Conservation (phyloP, 495 filamentous ascomycete genomes). For the Amorphotheca resinae region DNA sequence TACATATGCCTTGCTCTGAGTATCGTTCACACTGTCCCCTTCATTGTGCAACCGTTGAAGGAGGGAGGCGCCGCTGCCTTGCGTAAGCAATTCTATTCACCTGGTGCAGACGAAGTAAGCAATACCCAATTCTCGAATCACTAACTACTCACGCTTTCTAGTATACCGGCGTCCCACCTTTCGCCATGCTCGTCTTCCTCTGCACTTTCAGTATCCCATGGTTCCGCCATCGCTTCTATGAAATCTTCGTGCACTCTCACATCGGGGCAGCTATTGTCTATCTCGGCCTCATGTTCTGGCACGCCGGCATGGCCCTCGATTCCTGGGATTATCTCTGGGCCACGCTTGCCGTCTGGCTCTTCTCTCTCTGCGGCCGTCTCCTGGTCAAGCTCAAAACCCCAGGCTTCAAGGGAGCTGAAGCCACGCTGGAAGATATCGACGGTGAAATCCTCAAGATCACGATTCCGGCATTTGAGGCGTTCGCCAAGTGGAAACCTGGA, state of each 20-base stretch:
- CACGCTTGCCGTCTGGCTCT: slow-evolving; percentile 53
- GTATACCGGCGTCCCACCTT: slow-evolving; percentile 25
- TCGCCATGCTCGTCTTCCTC: slow-evolving; percentile 25
- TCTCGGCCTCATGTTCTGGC: slow-evolving; percentile 66
- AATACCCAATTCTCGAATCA: neutral
- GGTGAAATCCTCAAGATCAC: neutral
- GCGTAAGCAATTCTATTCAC: slow-evolving; percentile 21
- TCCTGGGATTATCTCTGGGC: slow-evolving; percentile 71
- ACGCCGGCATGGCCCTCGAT: slow-evolving; percentile 57
- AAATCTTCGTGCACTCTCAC: slow-evolving; percentile 57
- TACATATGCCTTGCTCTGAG: slow-evolving; percentile 39
- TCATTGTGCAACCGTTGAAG: slow-evolving; percentile 26
- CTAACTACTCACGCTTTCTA: neutral
- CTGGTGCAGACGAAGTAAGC: slow-evolving; percentile 13
- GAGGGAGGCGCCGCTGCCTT: slow-evolving; percentile 16
- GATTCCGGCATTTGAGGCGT: slow-evolving; percentile 9
- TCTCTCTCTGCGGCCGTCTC: slow-evolving; percentile 39
- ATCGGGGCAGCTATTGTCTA: slow-evolving; percentile 54
- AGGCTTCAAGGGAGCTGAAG: neutral
- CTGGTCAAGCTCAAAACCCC: slow-evolving; percentile 31
- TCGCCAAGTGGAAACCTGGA: slow-evolving; percentile 59
- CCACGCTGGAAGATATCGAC: neutral
- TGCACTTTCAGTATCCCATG: slow-evolving; percentile 23
- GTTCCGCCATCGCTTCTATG: slow-evolving; percentile 17
- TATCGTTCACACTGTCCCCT: slow-evolving; percentile 43